These are phyloP conservation scores for Plasmodium ovale DNA, from an alignment of 169 alveolate genomes.

Conservation along the genomic window DNA sequence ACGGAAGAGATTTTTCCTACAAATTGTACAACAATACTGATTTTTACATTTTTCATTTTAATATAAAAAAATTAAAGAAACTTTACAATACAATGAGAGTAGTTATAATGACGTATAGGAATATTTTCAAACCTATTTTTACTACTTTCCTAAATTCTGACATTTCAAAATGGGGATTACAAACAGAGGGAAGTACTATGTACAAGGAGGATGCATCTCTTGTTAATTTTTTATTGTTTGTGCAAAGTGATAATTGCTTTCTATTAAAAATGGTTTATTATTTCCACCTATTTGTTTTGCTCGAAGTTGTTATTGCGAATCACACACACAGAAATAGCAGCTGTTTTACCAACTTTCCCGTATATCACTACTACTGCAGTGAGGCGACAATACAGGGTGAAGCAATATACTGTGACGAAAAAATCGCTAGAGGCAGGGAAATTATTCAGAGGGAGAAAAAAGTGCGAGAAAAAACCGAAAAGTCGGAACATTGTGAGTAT, in stretches of 20 bases:
- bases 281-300: constrained; percentile 30
- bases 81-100: constrained; percentile 39
- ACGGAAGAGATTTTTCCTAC: neutral
- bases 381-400: no score
- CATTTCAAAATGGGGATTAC: neutral
- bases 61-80: constrained; percentile 54
- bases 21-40: neutral
- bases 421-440: no score
- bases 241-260: constrained; percentile 4
- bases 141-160: neutral
- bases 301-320: constrained; percentile 44
- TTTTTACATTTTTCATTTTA: constrained; percentile 13
- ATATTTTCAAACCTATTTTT: constrained; percentile 3
- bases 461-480: no score
- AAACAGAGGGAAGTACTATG: neutral
- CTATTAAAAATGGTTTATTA: constrained; percentile 35
- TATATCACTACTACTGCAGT: neutral
- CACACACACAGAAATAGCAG: constrained; percentile 15
- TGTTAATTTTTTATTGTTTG: neutral
- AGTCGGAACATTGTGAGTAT: no score
- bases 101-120: constrained; percentile 17
- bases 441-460: no score
- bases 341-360: constrained; percentile 42
- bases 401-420: no score
- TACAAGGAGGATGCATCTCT: neutral